A percentile compares a stretch with the other conserved stretches of the same genome.
Conservation (phyloP, 2,329 filamentous ascomycete genomes). For the Hansfordia pulvinata region DNA sequence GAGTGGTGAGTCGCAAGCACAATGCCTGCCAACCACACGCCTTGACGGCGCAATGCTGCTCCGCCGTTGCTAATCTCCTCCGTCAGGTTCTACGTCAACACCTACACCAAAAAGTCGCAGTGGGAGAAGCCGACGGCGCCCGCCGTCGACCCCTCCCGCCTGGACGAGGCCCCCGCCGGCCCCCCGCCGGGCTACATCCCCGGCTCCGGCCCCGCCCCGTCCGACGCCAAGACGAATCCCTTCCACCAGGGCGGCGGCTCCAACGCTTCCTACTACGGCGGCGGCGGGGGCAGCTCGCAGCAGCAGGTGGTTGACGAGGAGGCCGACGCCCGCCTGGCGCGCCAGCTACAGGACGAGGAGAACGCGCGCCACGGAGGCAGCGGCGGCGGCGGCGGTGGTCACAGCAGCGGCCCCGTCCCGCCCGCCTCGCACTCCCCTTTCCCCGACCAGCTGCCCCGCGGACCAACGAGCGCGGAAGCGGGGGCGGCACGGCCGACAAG, state of each 20-base stretch:
- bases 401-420: no score
- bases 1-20: conserved; percentile 42
- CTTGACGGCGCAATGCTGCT: conserved; percentile 3
- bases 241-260: conserved; percentile 34
- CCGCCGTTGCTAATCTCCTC: conserved; percentile 5
- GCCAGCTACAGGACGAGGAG: conserved; percentile 73
- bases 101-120: conserved; percentile 75
- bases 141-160: conserved; percentile 34
- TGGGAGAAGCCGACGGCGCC: conserved; percentile 74
- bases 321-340: conserved; percentile 62
- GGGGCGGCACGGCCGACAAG: neutral
- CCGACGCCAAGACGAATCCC: conserved; percentile 56
- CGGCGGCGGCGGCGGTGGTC: conserved; percentile 11
- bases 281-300: no score
- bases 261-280: conserved; percentile 2
- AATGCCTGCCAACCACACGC: conserved; percentile 1
- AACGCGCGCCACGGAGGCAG: conserved; percentile 40
- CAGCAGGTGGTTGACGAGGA: no score
- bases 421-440: neutral
- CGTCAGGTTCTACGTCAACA: conserved; percentile 78
- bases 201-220: conserved; percentile 26
- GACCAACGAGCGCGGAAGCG: neutral
- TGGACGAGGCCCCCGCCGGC: conserved; percentile 32
- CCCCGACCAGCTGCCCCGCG: neutral
- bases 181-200: conserved; percentile 56